Evolutionary conservation across 1,284 basidiomycete genomes (phyloP), one percentile per base, ranked within the genome.

Genomic region (Tausonia pullulans): DNA sequence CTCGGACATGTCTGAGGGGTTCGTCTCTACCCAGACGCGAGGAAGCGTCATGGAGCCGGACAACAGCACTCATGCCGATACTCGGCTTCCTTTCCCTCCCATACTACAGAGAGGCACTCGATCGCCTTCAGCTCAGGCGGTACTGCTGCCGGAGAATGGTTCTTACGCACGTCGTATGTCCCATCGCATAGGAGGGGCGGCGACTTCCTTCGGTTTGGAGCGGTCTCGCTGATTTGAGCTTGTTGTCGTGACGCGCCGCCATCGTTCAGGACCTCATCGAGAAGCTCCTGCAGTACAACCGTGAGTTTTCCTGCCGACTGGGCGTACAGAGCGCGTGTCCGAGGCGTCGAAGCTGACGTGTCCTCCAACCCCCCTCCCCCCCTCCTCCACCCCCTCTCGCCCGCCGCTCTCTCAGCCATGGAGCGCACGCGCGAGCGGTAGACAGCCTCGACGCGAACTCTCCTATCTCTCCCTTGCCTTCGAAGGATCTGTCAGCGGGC

Each of bases 121-220:
- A 96, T 69, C 86, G 88, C 71, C 81, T 97, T 4, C 88, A 93
- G 69, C 79, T 98, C 64, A 94, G 91, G 76, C 81, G 95, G 66
- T 98, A 98, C 76, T 98, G 94, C 78, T 98, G 95, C 78, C 82
- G 95, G 58, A 83, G 95, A 63, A 98, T 98, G 95, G 90, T 98
- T 10, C 79, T 98, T 64, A 98, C 95, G 0, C 95, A 98, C 75
- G 93, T 97, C 67, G 61, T 67, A 70, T 65, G 44, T 52, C 5
- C 16, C 46, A 27, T 27, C 27, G 27, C 27, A 27, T 27, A 27
- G 27, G 27, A 27, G 27, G 27, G 27, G 27, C 27, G 27, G 7
- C 66, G 16, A 48, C 39, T 39, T 27, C 41, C 5, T 4, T 50
- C 50, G 10, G 27, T 11, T 16, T 53, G 39, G 39, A 11, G 11